Percentiles rank a stretch among this genome's conserved stretches.
Evolutionary conservation across 139 green algal species (phyloP).

Genomic region (Chlamydomonas incerta): DNA sequence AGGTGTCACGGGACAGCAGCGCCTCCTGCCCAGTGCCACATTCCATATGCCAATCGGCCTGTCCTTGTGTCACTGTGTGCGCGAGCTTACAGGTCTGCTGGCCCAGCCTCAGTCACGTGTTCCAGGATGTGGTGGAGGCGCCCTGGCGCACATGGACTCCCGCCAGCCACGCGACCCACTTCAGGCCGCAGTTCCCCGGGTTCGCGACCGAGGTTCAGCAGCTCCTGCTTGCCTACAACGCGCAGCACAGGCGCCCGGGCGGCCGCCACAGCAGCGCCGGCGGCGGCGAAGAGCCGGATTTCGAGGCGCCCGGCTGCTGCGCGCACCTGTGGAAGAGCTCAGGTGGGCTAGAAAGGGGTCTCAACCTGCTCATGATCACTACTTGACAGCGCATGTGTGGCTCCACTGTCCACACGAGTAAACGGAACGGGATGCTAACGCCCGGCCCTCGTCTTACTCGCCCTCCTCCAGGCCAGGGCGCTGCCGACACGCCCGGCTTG

Average conservation of each 20-base stretch:
- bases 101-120: neutral
- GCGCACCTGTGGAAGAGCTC: neutral
- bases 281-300: neutral
- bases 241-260: neutral
- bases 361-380: too few relatives aligned
- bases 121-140: slow-evolving; percentile 3
- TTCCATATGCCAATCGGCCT: too few relatives aligned
- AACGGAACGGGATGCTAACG: too few relatives aligned
- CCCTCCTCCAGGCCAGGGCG: neutral
- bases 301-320: slow-evolving; percentile 8
- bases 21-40: too few relatives aligned
- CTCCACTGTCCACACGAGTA: too few relatives aligned
- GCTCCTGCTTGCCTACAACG: neutral
- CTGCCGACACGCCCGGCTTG: neutral
- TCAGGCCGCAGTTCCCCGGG: neutral
- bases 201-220: slow-evolving; percentile 2
- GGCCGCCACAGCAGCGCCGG: neutral
- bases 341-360: too few relatives aligned
- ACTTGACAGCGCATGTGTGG: too few relatives aligned
- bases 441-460: too few relatives aligned
- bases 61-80: too few relatives aligned
- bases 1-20: too few relatives aligned
- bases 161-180: neutral
- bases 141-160: neutral
- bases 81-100: slow-evolving; percentile 21